Conservation (phyloP, 1,139 yeast genomes). For the Candida labiduridarum region DNA sequence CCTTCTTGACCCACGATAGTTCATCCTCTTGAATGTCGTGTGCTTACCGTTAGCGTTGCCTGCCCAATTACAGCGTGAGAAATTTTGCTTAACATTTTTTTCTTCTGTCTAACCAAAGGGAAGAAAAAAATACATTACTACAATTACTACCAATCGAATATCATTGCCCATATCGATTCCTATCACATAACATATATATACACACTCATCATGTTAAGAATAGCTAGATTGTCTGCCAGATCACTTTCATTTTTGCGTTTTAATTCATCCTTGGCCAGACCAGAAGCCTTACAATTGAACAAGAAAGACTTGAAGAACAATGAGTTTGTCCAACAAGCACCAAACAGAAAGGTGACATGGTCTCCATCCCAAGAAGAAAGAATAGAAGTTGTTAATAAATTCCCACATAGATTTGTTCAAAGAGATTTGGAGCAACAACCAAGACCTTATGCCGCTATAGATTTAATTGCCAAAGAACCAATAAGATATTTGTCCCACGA, state of each 20-base stretch:
- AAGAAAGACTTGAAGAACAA: conserved; percentile 38
- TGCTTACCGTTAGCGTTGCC: background rate
- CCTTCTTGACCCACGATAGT: too few species aligned
- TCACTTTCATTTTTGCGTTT: conserved; percentile 7
- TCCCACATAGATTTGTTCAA: conserved; percentile 71
- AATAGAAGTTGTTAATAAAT: conserved; percentile 53
- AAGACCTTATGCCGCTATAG: conserved; percentile 82
- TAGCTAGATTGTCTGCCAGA: conserved; percentile 4
- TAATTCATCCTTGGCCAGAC: conserved; percentile 13
- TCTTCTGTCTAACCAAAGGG: background rate
- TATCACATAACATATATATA: background rate
- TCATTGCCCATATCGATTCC: background rate
- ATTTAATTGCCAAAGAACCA: conserved; percentile 76
- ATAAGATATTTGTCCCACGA: conserved; percentile 57
- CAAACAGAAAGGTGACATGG: conserved; percentile 75
- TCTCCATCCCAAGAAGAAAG: conserved; percentile 68
- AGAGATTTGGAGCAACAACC: conserved; percentile 72
- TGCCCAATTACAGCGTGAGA: conserved; percentile 6
- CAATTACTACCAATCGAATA: background rate
- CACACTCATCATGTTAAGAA: conserved; percentile 3
- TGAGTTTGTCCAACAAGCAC: conserved; percentile 61
- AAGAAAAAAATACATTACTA: background rate
- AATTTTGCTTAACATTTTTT: conserved; percentile 3
- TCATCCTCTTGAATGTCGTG: background rate
- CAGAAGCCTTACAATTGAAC: conserved; percentile 25